A percentile compares a stretch with the other conserved stretches of the same genome.
Evolutionary conservation across 78 protist species (phyloP).

Genomic region (Isochrysis galbana): DNA sequence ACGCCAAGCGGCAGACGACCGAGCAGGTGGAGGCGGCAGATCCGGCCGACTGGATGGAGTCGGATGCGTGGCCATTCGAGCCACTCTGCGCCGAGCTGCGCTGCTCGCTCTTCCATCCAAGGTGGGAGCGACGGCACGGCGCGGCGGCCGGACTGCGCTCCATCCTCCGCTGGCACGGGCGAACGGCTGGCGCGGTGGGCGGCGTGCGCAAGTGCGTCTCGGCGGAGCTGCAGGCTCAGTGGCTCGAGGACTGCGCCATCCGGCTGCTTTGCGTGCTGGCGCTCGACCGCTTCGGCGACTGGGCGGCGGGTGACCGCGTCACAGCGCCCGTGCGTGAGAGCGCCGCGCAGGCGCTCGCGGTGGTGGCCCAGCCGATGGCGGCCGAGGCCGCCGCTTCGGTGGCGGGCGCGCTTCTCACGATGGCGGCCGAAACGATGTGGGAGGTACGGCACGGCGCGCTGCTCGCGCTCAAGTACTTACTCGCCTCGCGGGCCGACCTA

Average conservation of each 20-base stretch:
- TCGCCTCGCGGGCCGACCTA: conserved; percentile 53
- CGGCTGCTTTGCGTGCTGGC: conserved; percentile 79
- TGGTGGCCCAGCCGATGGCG: not conserved
- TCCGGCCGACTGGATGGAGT: not conserved
- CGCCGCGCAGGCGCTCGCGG: conserved; percentile 82
- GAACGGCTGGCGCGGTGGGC: not conserved
- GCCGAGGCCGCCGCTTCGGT: not conserved
- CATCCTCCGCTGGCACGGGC: not conserved
- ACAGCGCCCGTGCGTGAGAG: conserved; percentile 92
- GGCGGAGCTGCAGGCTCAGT: not conserved
- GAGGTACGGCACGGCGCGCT: conserved; percentile 66
- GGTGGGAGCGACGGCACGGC: conserved; percentile 14
- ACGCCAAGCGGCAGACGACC: too few relatives aligned
- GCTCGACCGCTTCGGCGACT: conserved; percentile 80
- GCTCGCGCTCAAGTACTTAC: conserved; percentile 63
- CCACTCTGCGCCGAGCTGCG: conserved; percentile 14
- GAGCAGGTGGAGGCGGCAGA: too few relatives aligned
- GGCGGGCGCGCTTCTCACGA: not conserved
- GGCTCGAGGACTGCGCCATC: conserved; percentile 83
- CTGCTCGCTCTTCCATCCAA: conserved; percentile 6
- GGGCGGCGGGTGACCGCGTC: conserved; percentile 51
- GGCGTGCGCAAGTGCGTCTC: not conserved
- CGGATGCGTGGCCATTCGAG: not conserved
- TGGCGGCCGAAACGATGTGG: conserved; percentile 36
- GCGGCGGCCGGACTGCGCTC: not conserved